Evolutionary conservation across 192 early-diverging fungal species (phyloP), one percentile per base, ranked within the genome.

Genomic region (Coemansia sp.): DNA sequence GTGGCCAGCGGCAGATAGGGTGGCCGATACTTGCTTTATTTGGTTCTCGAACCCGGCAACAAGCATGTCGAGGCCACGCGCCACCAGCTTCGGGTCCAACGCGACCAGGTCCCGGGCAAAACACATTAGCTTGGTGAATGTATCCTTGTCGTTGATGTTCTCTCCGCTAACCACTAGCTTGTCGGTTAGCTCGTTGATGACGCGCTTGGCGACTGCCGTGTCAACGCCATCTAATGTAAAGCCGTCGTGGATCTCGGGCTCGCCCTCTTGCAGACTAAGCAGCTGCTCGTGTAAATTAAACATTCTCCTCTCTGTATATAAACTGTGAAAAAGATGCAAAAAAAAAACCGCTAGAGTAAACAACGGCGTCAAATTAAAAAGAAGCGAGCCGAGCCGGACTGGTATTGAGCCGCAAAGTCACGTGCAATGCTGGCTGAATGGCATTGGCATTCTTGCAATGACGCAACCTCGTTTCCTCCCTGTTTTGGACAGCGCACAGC

Each of bases 11-110:
- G 72, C 69, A 2, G 81, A 76, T 40, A 94, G 47, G 39, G 89
- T 88, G 8, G 56, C 64, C 14, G 84, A 53, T 5, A 87, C 81
- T 5, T 69, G 58, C 66, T 79, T 71, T 21, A 89, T 81, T 60
- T 90, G 86, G 39, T 78, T 73, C 43, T 80, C 67, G 53, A 91
- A 87, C 3, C 83, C 85, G n/a, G 89, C 76, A 2, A 90, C 60
- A 14, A 93, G 62, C 52, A 86, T 84, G 52, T 90, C 88, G 23
- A 85, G 75, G 10, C 90, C 71, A 36, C 85, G 83, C 14, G 82
- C 76, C 23, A 74, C 50, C 1, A 79, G 64, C 32, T 80, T 69
- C 12, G 76, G 61, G 16, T 78, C 75, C 39, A 67, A 42, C 36
- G 39, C 54, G 40, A 63, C 66, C 55, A 78, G 66, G 82, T 56